Conservation (phyloP, 257 asterid genomes). For the Buddleja alternifolia region DNA sequence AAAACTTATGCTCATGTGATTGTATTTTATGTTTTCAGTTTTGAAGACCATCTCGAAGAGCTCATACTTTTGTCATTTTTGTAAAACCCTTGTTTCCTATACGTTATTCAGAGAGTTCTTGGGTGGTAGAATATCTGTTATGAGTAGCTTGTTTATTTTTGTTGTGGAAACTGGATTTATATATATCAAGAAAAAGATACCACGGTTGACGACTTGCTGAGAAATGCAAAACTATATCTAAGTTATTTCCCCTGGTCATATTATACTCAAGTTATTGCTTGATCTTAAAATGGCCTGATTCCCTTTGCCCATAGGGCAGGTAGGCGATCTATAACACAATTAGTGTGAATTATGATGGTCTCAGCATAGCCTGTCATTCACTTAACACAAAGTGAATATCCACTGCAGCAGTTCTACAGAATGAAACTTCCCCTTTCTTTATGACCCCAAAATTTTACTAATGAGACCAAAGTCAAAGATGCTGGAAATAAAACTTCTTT, state of each 20-base stretch:
- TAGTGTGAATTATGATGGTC: neutral
- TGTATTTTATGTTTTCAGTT: neutral
- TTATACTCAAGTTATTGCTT: neutral
- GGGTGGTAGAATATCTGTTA: neutral
- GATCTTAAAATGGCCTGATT: neutral
- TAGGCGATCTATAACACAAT: neutral
- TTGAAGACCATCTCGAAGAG: conserved; percentile 3
- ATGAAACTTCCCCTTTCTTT: neutral
- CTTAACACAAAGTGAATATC: neutral
- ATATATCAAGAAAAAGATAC: neutral
- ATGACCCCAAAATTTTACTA: neutral
- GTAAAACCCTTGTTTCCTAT: no score
- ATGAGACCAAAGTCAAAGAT: neutral
- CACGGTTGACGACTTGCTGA: neutral
- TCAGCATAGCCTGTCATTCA: neutral
- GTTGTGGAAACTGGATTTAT: neutral
- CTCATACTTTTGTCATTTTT: no score
- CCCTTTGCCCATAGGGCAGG: neutral
- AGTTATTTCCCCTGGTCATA: conserved; percentile 4
- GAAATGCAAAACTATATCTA: no score
- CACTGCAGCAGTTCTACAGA: neutral
- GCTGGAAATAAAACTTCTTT: neutral
- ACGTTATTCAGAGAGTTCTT: neutral
- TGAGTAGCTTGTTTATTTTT: no score
- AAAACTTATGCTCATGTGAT: no score